A percentile compares a stretch with the other conserved stretches of the same genome.
Conservation (phyloP, 2,329 filamentous ascomycete species). For the Pseudopithomyces maydicus region DNA sequence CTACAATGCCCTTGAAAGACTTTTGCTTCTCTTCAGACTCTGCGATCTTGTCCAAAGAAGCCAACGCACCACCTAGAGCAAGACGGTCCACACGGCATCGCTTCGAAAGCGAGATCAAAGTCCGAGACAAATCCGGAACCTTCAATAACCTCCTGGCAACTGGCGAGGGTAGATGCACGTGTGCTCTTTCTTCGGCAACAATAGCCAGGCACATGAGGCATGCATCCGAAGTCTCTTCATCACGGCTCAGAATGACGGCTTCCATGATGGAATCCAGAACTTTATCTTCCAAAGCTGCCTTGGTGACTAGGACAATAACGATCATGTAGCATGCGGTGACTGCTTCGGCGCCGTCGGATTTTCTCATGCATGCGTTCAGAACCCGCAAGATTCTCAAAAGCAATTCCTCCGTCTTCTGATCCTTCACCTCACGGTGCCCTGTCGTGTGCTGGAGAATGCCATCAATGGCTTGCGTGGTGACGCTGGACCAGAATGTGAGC, state of each 20-base stretch:
- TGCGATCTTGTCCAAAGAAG: constrained; percentile 24
- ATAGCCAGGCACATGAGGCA: constrained; percentile 81
- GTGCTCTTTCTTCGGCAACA: constrained; percentile 77
- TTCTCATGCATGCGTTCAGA: constrained; percentile 76
- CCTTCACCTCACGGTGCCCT: constrained; percentile 75
- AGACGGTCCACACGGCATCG: constrained; percentile 73
- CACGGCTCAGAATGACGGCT: constrained; percentile 79
- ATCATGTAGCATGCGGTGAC: constrained; percentile 93
- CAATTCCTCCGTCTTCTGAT: constrained; percentile 78
- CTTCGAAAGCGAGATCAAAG: constrained; percentile 65
- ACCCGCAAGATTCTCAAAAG: constrained; percentile 71
- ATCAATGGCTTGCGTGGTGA: constrained; percentile 84
- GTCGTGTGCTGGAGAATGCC: constrained; percentile 79
- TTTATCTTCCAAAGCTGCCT: constrained; percentile 77
- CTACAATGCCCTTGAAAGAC: constrained; percentile 66
- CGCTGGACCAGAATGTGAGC: constrained; percentile 87
- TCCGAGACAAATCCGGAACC: constrained; percentile 63
- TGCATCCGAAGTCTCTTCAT: constrained; percentile 70
- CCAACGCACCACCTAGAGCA: constrained; percentile 71
- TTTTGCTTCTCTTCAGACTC: constrained; percentile 23
- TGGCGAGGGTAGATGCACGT: constrained; percentile 69
- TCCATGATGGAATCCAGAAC: constrained; percentile 90
- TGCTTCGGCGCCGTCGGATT: constrained; percentile 77
- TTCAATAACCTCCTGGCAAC: constrained; percentile 73
- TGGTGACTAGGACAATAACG: constrained; percentile 81